Base-by-base conservation (phyloP, 78 protist genomes). In the Dictyostelium citrinum region DNA sequence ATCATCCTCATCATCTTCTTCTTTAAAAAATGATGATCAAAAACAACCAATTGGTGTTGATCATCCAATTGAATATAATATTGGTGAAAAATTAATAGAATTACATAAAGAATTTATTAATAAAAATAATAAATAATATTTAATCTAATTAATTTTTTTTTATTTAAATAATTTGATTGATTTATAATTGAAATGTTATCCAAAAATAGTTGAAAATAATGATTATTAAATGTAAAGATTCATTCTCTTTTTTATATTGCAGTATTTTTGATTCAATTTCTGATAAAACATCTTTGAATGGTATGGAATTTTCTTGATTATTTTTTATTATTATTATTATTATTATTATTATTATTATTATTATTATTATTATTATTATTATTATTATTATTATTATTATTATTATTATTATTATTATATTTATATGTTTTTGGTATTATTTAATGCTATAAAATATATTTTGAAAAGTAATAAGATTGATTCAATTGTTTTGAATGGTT, bases 61-160 rank as follows among this genome's bases (percentile, higher is more conserved):
- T 27, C 83, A 78, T 46, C 68, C 84, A 17, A 80, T 80, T 58
- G 84, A 80, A 58, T 24, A 31, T 55, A 20, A 80, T n/a, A 80
- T 80, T 17, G 31, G 84, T 33, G 46, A 80, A 80, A 24, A 46
- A 55, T 31, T 80, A 29, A 55, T 80, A 20, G 35, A 55, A 35
- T 80, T 80, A 58, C 84, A 80, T 33, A 35, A 46, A 33, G 5
- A 58, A 5, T 80, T 80, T 80, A 55, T 80, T 20, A 80, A 58
- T n/a, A 10, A n/a, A 20, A 35, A 71, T 37, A 71, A 37, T 7
- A 24, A 71, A 14, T 49, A 49, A 49, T 16, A 16, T 37, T 37
- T 37, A 49, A 43, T 43, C 6, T 43, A 16, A 14, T 16, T 12
- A 9, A 45, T 60, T 9, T 60, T 60, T 60, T 60, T 11, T 58